Evolutionary conservation across 768 basidiomycete genomes (phyloP).

Genomic region (Kondoa subrosea): DNA sequence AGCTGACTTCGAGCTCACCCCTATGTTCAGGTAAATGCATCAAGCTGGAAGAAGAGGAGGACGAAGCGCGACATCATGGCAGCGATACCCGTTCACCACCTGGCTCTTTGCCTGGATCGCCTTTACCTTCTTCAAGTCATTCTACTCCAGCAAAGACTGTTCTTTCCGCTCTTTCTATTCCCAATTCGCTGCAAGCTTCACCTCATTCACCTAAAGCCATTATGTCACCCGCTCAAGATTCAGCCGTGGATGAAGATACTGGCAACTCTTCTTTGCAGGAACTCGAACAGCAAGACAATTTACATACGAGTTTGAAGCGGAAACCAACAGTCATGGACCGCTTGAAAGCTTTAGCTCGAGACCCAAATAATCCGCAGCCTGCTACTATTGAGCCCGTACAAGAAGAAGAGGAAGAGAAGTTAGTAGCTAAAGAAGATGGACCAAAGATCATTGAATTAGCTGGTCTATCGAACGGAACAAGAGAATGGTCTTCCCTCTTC

Average conservation of each 20-base stretch:
- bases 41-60: slow-evolving; percentile 3
- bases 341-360: neutral
- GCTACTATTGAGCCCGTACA: neutral
- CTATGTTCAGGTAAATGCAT: neutral
- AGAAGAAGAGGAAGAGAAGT: neutral
- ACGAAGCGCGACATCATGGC: neutral
- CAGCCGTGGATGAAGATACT: neutral
- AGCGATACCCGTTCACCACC: neutral
- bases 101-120: neutral
- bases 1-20: neutral
- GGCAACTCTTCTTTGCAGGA: neutral
- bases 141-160: neutral
- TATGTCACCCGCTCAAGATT: slow-evolving; percentile 3
- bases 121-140: neutral
- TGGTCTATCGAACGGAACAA: neutral
- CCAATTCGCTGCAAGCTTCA: neutral
- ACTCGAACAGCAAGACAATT: neutral
- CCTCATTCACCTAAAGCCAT: neutral
- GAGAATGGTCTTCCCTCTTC: slow-evolving; percentile 8
- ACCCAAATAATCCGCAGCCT: neutral
- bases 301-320: neutral
- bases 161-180: neutral
- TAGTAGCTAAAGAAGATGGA: neutral
- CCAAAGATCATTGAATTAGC: slow-evolving; percentile 5
- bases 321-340: neutral